Percentiles rank a stretch among this genome's conserved stretches.
Evolutionary conservation across 306 rosid genomes (phyloP).

Genomic region (barrel medic (Medicago truncatula)): MtrunA17r5.0-ANR NC_053042.1:43543501-43544000

Average conservation of each 20-base stretch:
- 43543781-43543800: conserved; percentile 35
- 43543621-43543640: neutral
- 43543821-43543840: conserved; percentile 82
- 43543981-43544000: conserved; percentile 59
- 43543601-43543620: conserved; percentile 37
- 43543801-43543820: conserved; percentile 87
- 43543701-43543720: conserved; percentile 1
- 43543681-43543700: conserved; percentile 17
- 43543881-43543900: conserved; percentile 99
- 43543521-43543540: conserved; percentile 63
- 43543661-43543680: conserved; percentile 34
- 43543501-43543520: conserved; percentile 65
- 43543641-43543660: conserved; percentile 35
- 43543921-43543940: conserved; percentile 14
- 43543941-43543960: conserved; percentile 4
- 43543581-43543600: conserved; percentile 62
- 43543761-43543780: neutral
- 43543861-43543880: conserved; percentile 87
- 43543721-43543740: neutral
- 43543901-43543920: conserved; percentile 39
- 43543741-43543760: conserved; percentile 15
- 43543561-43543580: conserved; percentile 66
- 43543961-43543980: conserved; percentile 10
- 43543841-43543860: conserved; percentile 82
- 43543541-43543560: conserved; percentile 67